Base-by-base conservation (phyloP, 2,329 filamentous ascomycete genomes). In the Tolypocladium guangdongense region DNA sequence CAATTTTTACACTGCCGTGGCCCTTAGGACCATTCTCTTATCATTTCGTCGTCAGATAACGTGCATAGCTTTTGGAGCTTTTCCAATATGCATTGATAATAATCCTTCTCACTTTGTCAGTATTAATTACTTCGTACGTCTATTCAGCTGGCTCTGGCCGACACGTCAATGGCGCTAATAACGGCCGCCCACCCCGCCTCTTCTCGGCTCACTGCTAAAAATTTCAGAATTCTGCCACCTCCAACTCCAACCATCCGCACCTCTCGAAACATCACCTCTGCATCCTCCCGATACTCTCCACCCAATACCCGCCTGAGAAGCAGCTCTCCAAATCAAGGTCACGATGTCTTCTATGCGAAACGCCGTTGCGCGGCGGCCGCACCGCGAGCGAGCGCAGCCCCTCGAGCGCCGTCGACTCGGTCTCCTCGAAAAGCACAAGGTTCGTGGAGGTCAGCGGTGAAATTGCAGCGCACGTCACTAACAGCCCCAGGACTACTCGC, bases 371-470 rank as follows among this genome's bases (percentile, higher is more conserved):
- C 82, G 89, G 71, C 89, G 90, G 65, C 86, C 90, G 61, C 92
- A 97, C 72, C 82, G 86, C 62, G 93, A 97, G 78, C 86, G 93
- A 63, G 88, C 88, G 37, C 93, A 97, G 70, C 88, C 91, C 41
- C 71, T 82, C 58, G 88, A 91, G 66, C 88, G 93, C 52, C 76
- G 85, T 59, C 89, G 89, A 75, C 90, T 90, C 72, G 93, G 93
- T 59, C 81, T 97, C 24, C 84, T 97, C 57, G 93, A 97, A 71
- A 97, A 99, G 74, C 88, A 93, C 78, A 96, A 96, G 75, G 85
- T 86, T 65, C 43, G 66, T 58, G 32, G 30, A n/a, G 7, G 8
- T 41, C 22, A 16, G 45, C 43, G 47, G 49, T 53, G 53, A 55
- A 10, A 12, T 41, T 11, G 30, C 27, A 20, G 32, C 30, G 5